Percentiles rank a stretch among this genome's conserved stretches.
Conservation (phyloP, 108 stramenopile genomes). For the Cyclostephanos invisitatus region DNA sequence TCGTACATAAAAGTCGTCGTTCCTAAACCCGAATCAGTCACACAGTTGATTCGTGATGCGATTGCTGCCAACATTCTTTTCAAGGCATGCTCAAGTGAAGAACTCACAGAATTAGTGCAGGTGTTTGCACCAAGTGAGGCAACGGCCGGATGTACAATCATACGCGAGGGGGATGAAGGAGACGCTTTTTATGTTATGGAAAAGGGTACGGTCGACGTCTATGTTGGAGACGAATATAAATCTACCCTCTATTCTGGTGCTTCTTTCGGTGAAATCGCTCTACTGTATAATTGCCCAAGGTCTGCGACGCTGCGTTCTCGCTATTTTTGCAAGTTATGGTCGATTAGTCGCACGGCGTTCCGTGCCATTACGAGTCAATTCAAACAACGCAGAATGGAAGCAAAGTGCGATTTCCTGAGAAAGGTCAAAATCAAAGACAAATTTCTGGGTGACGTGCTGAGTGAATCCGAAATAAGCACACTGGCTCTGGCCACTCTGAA, state of each 20-base stretch:
- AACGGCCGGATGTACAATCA: conserved; percentile 42
- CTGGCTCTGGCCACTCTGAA: conserved; percentile 34
- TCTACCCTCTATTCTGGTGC: conserved; percentile 30
- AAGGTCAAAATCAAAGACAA: conserved; percentile 54
- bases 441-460: conserved; percentile 40
- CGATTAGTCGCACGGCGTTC: conserved; percentile 57
- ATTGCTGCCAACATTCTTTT: conserved; percentile 57
- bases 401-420: conserved; percentile 52
- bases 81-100: conserved; percentile 53
- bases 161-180: conserved; percentile 65
- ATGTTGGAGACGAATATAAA: conserved; percentile 34
- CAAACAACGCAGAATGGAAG: conserved; percentile 41
- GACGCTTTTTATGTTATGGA: conserved; percentile 73
- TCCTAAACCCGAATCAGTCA: conserved; percentile 42
- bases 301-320: conserved; percentile 68
- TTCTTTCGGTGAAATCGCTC: conserved; percentile 84
- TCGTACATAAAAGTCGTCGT: conserved; percentile 50
- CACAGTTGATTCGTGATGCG: conserved; percentile 44
- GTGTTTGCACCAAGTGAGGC: conserved; percentile 49
- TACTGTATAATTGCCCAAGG: conserved; percentile 80
- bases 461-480: conserved; percentile 41
- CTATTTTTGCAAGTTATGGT: conserved; percentile 59
- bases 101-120: conserved; percentile 51
- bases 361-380: conserved; percentile 55
- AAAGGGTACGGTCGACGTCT: conserved; percentile 56